Conservation (phyloP, 75 land plant species). For the Ceratopteris richardii region DNA sequence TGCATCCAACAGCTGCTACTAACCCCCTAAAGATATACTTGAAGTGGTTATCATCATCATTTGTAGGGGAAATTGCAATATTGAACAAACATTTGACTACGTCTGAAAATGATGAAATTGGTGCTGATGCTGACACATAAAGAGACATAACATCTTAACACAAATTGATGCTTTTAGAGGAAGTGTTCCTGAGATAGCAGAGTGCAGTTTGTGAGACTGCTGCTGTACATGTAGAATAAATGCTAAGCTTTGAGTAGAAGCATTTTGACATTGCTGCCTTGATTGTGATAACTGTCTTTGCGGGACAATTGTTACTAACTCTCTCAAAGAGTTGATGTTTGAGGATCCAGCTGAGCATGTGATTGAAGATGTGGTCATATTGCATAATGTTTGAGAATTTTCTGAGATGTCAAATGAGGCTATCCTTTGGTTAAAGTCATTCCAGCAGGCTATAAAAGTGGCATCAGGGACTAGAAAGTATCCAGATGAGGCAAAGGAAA, state of each 20-base stretch:
- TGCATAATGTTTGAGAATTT: constrained; percentile 30
- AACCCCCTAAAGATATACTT: not conserved
- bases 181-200: constrained; percentile 12
- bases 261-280: constrained; percentile 27
- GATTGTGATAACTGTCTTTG: not conserved
- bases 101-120: not conserved
- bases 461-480: constrained; percentile 41
- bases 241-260: constrained; percentile 23
- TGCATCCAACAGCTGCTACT: constrained; percentile 1
- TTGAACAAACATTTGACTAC: not conserved
- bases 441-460: constrained; percentile 46
- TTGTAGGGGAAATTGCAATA: not conserved
- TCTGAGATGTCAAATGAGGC: not conserved
- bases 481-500: constrained; percentile 10
- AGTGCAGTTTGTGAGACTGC: constrained; percentile 16
- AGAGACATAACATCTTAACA: constrained; percentile 30
- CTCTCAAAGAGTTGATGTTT: constrained; percentile 42
- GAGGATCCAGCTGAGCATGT: constrained; percentile 32
- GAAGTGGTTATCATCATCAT: not conserved
- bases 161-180: constrained; percentile 28
- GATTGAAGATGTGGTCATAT: constrained; percentile 32
- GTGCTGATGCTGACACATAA: constrained; percentile 1
- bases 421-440: constrained; percentile 21
- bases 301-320: constrained; percentile 32
- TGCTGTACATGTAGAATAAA: constrained; percentile 42